Evolutionary conservation across 495 filamentous ascomycete species (phyloP).

Genomic region (Peziza echinospora): DNA sequence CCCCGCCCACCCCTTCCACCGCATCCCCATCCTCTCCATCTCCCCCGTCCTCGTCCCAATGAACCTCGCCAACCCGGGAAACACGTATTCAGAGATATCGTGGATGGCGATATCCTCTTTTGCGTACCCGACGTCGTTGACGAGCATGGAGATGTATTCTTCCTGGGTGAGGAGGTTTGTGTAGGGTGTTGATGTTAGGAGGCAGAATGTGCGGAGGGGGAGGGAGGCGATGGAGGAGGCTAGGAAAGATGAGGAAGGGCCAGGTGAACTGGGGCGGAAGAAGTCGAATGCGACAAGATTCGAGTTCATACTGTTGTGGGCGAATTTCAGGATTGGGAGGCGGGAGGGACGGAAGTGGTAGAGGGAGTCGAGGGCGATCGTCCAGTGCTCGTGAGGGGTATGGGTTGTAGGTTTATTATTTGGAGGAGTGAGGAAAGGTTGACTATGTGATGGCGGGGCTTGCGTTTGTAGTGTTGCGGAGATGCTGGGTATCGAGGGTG

Average conservation of each 20-base stretch:
- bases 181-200: slow-evolving; percentile 20
- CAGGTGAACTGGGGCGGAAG: background rate
- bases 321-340: slow-evolving; percentile 1
- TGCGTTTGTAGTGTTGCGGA: no score
- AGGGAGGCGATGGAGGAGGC: slow-evolving; percentile 2
- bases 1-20: slow-evolving; percentile 21
- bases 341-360: slow-evolving; percentile 4
- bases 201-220: slow-evolving; percentile 21
- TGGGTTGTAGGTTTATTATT: background rate
- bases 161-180: slow-evolving; percentile 24
- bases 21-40: slow-evolving; percentile 22
- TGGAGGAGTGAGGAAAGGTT: background rate
- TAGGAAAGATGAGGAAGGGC: no score
- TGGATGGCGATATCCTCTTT: slow-evolving; percentile 19
- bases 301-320: background rate
- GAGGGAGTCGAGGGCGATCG: slow-evolving; percentile 6
- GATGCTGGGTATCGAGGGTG: background rate
- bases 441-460: no score
- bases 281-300: slow-evolving; percentile 6
- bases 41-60: slow-evolving; percentile 17
- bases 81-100: slow-evolving; percentile 26
- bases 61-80: slow-evolving; percentile 22
- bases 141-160: slow-evolving; percentile 25
- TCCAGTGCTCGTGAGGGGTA: slow-evolving; percentile 1
- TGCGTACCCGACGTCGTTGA: slow-evolving; percentile 21